These are phyloP conservation scores for Petasospora rhodanensis DNA, from an alignment of 1,139 yeast species.

Conservation along the genomic window DNA sequence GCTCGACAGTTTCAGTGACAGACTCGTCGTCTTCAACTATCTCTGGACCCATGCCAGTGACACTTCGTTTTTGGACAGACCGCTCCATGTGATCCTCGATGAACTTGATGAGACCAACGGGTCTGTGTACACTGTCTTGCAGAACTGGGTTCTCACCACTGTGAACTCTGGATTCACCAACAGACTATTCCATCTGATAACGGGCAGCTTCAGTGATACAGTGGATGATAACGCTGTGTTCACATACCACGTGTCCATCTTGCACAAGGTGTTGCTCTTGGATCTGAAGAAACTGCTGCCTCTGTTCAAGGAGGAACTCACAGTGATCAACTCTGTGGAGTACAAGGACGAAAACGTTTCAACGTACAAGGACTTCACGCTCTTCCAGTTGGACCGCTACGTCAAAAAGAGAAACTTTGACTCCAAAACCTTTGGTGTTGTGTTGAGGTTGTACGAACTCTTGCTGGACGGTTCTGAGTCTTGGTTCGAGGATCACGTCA, in stretches of 20 bases:
- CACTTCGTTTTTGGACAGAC: constrained; percentile 48
- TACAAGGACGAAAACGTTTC: constrained; percentile 47
- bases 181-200: constrained; percentile 49
- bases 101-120: constrained; percentile 43
- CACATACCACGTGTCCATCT: constrained; percentile 48
- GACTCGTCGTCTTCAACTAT: constrained; percentile 46
- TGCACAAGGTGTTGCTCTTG: constrained; percentile 47
- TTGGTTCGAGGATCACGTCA: constrained; percentile 40
- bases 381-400: constrained; percentile 45
- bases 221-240: constrained; percentile 57
- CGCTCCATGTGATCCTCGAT: constrained; percentile 67
- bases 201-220: constrained; percentile 25
- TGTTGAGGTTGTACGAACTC: constrained; percentile 39
- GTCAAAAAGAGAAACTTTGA: constrained; percentile 29
- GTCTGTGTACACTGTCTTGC: constrained; percentile 41
- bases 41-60: constrained; percentile 59
- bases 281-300: constrained; percentile 41
- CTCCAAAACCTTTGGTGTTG: constrained; percentile 31
- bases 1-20: constrained; percentile 33
- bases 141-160: constrained; percentile 53
- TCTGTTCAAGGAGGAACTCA: constrained; percentile 49
- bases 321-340: constrained; percentile 39
- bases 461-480: constrained; percentile 55
- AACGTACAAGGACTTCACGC: constrained; percentile 55
- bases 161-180: constrained; percentile 52